These are phyloP conservation scores for Sugiyamaella castrensis DNA, from an alignment of 1,139 yeast species.

Conservation along the genomic window DNA sequence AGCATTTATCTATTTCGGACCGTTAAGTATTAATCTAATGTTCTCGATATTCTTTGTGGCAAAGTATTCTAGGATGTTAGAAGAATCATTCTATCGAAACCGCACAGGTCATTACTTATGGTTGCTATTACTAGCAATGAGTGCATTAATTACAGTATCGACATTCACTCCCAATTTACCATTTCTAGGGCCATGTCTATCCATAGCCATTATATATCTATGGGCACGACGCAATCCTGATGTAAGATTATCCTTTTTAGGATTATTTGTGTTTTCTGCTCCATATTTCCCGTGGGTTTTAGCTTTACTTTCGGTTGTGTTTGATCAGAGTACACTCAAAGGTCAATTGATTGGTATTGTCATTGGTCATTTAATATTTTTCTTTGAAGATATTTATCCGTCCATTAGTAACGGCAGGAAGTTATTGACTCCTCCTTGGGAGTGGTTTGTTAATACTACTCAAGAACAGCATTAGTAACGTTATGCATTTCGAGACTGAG, in stretches of 20 bases:
- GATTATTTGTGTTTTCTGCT: slow-evolving; percentile 42
- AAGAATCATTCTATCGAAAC: slow-evolving; percentile 37
- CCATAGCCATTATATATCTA: slow-evolving; percentile 42
- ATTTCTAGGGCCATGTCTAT: slow-evolving; percentile 40
- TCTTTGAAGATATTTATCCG: slow-evolving; percentile 46
- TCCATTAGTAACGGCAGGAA: slow-evolving; percentile 35
- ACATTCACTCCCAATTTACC: slow-evolving; percentile 35
- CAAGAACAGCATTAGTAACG: slow-evolving; percentile 11
- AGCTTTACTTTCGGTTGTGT: slow-evolving; percentile 29
- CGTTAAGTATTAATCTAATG: slow-evolving; percentile 39
- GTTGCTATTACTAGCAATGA: slow-evolving; percentile 36
- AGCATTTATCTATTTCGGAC: slow-evolving; percentile 45
- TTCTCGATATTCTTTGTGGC: slow-evolving; percentile 41
- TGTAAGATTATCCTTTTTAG: slow-evolving; percentile 40
- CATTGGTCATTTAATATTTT: slow-evolving; percentile 46
- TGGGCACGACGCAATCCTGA: slow-evolving; percentile 48
- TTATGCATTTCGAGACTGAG: slow-evolving; percentile 4
- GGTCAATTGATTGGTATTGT: slow-evolving; percentile 41
- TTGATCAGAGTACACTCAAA: slow-evolving; percentile 26
- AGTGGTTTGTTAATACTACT: slow-evolving; percentile 26
- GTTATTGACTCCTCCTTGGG: slow-evolving; percentile 39
- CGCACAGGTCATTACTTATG: slow-evolving; percentile 42
- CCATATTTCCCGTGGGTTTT: slow-evolving; percentile 45
- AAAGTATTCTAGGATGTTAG: slow-evolving; percentile 44
- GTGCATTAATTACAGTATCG: slow-evolving; percentile 34